These are phyloP conservation scores for Acarospora socialis DNA, from an alignment of 2,329 filamentous ascomycete species.

Conservation along the genomic window DNA sequence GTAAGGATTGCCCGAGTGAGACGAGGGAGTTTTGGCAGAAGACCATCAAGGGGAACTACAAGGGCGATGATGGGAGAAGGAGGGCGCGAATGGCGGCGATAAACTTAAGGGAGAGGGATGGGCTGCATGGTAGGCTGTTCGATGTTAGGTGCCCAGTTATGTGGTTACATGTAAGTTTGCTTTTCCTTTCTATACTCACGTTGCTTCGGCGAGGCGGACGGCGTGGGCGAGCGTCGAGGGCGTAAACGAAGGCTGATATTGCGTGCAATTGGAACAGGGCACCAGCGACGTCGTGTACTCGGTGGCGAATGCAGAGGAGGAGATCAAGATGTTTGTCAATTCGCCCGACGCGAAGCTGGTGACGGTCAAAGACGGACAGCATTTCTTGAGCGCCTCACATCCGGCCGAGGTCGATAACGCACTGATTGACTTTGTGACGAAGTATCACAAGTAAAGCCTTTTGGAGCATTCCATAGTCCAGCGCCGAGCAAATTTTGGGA, in stretches of 20 bases:
- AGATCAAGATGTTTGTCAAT: constrained; percentile 35
- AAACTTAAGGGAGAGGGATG: constrained; percentile 35
- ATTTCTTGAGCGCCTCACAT: constrained; percentile 36
- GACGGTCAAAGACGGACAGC: constrained; percentile 32
- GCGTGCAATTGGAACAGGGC: constrained; percentile 21
- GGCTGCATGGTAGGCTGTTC: constrained; percentile 29
- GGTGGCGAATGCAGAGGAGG: constrained; percentile 29
- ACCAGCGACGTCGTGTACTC: constrained; percentile 28
- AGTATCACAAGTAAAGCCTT: constrained; percentile 13
- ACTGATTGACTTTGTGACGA: constrained; percentile 26
- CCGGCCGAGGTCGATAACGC: constrained; percentile 30
- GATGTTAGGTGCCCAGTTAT: constrained; percentile 38
- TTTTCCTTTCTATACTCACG: background rate
- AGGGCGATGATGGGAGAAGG: constrained; percentile 34
- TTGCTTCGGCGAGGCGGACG: background rate
- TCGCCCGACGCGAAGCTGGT: constrained; percentile 29
- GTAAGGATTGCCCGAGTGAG: constrained; percentile 24
- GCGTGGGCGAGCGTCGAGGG: no score
- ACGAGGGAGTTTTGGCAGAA: constrained; percentile 30
- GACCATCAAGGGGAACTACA: constrained; percentile 32
- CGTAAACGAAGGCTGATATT: constrained; percentile 1
- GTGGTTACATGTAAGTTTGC: constrained; percentile 31
- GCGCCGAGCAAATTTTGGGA: no score
- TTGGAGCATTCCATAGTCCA: no score
- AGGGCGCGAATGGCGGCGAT: constrained; percentile 36